These are phyloP conservation scores for Spirogloea muscicola DNA, from an alignment of 139 green algal species.

Conservation along the genomic window DNA sequence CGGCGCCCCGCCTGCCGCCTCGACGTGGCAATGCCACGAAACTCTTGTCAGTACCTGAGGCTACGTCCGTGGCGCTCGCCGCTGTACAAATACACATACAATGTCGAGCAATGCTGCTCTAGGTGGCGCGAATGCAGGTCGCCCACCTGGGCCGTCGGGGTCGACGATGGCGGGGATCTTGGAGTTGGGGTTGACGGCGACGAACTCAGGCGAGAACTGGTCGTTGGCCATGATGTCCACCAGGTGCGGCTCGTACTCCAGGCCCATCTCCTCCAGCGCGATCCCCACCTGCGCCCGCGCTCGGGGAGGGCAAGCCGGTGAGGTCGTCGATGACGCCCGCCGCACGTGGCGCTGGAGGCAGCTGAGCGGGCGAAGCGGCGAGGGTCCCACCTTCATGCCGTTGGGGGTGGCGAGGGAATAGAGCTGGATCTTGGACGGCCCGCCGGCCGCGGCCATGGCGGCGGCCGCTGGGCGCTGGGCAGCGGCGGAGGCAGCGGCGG, in stretches of 20 bases:
- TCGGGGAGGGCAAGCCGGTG: no score
- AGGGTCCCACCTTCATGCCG: slow-evolving; percentile 8
- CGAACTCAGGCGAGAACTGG: slow-evolving; percentile 50
- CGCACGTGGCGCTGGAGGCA: no score
- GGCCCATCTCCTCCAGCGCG: slow-evolving; percentile 51
- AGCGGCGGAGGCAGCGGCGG: no score
- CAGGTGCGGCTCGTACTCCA: slow-evolving; percentile 47
- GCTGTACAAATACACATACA: not conserved
- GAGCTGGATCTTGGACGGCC: slow-evolving; percentile 5
- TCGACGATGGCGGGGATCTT: slow-evolving; percentile 57
- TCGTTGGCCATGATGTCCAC: slow-evolving; percentile 52
- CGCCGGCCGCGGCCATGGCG: not conserved
- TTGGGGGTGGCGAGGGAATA: slow-evolving; percentile 18
- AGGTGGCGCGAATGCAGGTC: not conserved
- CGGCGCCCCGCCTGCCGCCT: slow-evolving; percentile 29
- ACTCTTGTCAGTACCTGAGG: not conserved
- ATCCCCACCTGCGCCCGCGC: slow-evolving; percentile 12
- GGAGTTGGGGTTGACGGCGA: slow-evolving; percentile 52
- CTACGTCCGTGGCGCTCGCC: not conserved
- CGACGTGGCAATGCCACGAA: not conserved
- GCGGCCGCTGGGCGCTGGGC: no score
- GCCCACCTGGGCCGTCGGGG: slow-evolving; percentile 2
- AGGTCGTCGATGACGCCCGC: no score
- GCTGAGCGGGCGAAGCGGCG: no score
- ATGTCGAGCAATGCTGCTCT: not conserved